phyloP scores from a whole-genome alignment of 768 basidiomycete species.

The Gymnopilus junonius region DNA sequence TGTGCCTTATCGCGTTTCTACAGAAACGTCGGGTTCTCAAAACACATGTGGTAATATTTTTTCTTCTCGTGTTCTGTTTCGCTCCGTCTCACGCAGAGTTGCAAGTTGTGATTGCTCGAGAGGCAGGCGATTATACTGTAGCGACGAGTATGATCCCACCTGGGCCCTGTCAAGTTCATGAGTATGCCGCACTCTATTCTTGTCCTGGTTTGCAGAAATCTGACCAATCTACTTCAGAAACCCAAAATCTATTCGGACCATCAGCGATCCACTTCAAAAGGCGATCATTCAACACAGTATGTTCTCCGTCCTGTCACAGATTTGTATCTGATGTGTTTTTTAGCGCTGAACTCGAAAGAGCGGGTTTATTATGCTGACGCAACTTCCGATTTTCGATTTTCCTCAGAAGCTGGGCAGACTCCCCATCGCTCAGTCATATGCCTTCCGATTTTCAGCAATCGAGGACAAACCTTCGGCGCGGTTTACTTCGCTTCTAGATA shows the following conservation, averaged over 20 bases:
- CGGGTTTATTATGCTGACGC: constrained; percentile 64
- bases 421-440: constrained; percentile 65
- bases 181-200: constrained; percentile 42
- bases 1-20: constrained; percentile 9
- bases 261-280: constrained; percentile 65
- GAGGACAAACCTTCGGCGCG: constrained; percentile 76
- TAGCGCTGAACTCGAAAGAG: constrained; percentile 71
- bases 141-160: constrained; percentile 68
- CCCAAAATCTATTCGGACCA: constrained; percentile 59
- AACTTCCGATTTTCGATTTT: constrained; percentile 66
- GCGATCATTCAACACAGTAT: constrained; percentile 70
- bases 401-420: constrained; percentile 68
- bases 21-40: constrained; percentile 70
- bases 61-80: neutral
- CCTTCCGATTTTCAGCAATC: constrained; percentile 74
- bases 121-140: constrained; percentile 72
- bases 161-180: constrained; percentile 66
- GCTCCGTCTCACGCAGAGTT: neutral
- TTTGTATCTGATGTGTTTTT: neutral
- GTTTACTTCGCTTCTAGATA: constrained; percentile 71
- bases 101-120: constrained; percentile 66
- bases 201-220: neutral
- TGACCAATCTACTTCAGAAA: constrained; percentile 42
- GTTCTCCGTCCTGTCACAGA: constrained; percentile 20
- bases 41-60: constrained; percentile 54